Base-by-base conservation (phyloP, 2,329 filamentous ascomycete genomes). In the Ophiocordyceps polyrhachis-furcata region DNA sequence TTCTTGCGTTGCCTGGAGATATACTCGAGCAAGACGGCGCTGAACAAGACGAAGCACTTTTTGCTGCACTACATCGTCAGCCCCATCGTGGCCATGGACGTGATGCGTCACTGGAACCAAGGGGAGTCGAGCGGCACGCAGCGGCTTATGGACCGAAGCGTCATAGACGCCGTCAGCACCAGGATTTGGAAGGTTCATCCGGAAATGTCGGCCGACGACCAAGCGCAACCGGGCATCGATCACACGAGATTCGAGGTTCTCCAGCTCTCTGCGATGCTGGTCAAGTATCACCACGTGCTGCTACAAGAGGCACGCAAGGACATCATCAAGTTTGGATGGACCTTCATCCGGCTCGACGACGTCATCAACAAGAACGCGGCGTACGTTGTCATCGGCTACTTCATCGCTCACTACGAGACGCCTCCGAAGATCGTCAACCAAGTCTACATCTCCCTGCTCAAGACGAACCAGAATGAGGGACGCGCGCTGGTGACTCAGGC, bases 251-350 rank as follows among this genome's bases (percentile, higher is more conserved):
- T 96, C 77, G 93, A 98, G 58, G 74, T 95, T 11, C 73, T 99
- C 41, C 93, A 99, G 59, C 74, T 96, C 41, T 95, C 91, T 6
- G 88, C 91, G 0, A 79, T 98, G 67, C 70, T 98, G 37, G 81
- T 98, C 62, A 98, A 98, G 58, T 93, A 96, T 55, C 86, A 98
- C 55, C 79, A 89, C 55, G 75, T 76, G 29, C 83, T 87, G 45
- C 74, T 98, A 1, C 83, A 93, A 52, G 91, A 96, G 55, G 81
- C 85, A 2, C 79, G 93, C 35, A 98, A 98, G 62, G 91, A 98
- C 51, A 89, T 98, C 49, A 98, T 98, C 57, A 96, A 95, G 63
- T 98, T 96, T 62, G 88, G 87, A 3, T 99, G 91, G 91, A 94
- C 88, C 17, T 96, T 94, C 58, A 98, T 98, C 55, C 79, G 85